Evolutionary conservation across 225 moss, liverwort and hornwort species (phyloP), one percentile per base, ranked within the genome.

Genomic region (Bryoerythrophyllum caledonicum): DNA sequence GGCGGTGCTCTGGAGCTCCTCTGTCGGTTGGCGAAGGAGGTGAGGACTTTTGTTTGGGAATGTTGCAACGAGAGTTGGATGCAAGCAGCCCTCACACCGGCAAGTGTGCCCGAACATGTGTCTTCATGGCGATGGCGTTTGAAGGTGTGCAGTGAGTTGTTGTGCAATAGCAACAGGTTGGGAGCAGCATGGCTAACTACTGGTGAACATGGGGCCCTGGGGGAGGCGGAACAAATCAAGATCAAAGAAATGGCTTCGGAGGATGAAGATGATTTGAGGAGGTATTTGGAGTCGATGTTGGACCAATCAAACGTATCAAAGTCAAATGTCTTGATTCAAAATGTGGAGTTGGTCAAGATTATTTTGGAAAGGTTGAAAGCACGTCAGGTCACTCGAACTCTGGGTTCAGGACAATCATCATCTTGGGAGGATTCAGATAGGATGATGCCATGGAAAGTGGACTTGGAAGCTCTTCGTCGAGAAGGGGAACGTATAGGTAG

Each of bases 401-500:
- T 10, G 15, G 13, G 6, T 26, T 11, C 53, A 52, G 1, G 6
- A 12, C 19, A 5, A 8, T 20, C 11, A 15, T 41, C 9, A 1
- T 4, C 9, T 15, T 1, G 41, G 63, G 7, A 10, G 24, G 21
- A 8, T n/a, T 9, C 9, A 54, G 0, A 21, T 54, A 0, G 7
- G 54, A 54, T 20, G 54, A 0, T 0, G 8, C 0, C 20, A 10
- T 60, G 46, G 61, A 2, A 20, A 13, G 60, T 51, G 2, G 61
- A 51, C 2, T 2, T 0, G 2, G 1, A 14, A 25, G 7, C 1
- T 27, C 6, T 48, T 5, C 2, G 0, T 2, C 32, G 1, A 26
- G 0, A 0, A 0, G 4, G 30, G 2, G 35, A 35, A 35, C 1
- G 1, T 37, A 6, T 16, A 28, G 57, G 55, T 7, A 19, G 0